Evolutionary conservation across 176 grass and related monocot species (phyloP), one percentile per base, ranked within the genome.

Genomic region (Eragrostis curvula): DNA sequence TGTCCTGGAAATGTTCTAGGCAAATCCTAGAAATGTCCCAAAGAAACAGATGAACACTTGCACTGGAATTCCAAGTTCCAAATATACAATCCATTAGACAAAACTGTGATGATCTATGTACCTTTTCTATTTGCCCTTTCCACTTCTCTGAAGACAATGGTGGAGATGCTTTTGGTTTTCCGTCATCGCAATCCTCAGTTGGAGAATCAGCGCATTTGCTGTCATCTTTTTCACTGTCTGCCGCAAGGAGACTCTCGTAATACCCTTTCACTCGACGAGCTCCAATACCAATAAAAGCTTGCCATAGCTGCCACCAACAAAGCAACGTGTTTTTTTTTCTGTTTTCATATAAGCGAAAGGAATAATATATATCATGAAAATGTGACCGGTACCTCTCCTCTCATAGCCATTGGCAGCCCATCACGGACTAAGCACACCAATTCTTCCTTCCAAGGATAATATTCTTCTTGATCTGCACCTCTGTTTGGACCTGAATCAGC

Each of bases 1-100:
- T 99, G 97, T 66, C 97, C 97, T 77, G 97, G 97, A 84, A 99
- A 99, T 80, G 97, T 99, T 89, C 97, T 99, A 56, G 97, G 97
- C 80, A 99, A 87, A 92, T 99, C 97, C 97, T 99, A 79, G 63
- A 85, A 74, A 68, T 27, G 8, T 1, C 44, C 71, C 52, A 79
- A 52, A 61, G 67, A 44, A 86, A 82, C 24, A 83, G 59, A 86
- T 51, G 23, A 52, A 24, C 14, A 43, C 23, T 84, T 28, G 56
- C 56, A 82, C 23, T 17, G 16, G 8, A 88, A 43, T 73, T 77
- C 39, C 52, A 68, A 58, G 59, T 62, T 77, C 39, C 52, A 68
- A 58, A 66, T 62, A 46, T 80, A 61, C 18, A n/a, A 59, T 47
- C 16, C 3, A 61, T 25, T 79, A 62, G 30, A 66, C 67, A 78